Evolutionary conservation across 2,329 filamentous ascomycete species (phyloP).

Genomic region (Calonectria pseudoturangicola): DNA sequence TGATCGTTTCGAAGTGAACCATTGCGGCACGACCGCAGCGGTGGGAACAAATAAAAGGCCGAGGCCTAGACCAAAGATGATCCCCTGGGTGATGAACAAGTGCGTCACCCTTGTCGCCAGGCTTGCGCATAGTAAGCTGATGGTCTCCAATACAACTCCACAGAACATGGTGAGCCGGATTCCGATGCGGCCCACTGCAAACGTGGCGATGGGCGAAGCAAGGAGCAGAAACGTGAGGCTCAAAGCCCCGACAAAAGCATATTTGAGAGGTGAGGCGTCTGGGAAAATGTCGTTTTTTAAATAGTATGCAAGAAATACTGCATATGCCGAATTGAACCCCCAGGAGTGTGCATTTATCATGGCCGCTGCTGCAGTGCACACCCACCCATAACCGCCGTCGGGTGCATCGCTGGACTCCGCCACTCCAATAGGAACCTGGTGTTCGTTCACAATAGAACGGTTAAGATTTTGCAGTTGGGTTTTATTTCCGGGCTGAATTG

Average conservation of each 20-base stretch:
- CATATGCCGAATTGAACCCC: conserved; percentile 77
- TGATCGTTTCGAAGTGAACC: conserved; percentile 81
- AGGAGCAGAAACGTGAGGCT: conserved; percentile 72
- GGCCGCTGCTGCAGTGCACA: conserved; percentile 61
- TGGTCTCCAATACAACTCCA: conserved; percentile 78
- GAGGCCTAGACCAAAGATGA: conserved; percentile 85
- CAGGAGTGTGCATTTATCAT: conserved; percentile 82
- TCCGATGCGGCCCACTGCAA: conserved; percentile 75
- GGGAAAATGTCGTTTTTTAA: conserved; percentile 76
- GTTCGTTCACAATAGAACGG: background rate
- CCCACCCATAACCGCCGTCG: conserved; percentile 76
- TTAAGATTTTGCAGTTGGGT: background rate
- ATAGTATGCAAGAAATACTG: conserved; percentile 75
- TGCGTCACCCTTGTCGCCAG: conserved; percentile 84
- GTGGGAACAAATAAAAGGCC: conserved; percentile 84
- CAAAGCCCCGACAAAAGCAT: conserved; percentile 81
- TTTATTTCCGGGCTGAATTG: background rate
- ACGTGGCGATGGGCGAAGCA: conserved; percentile 80
- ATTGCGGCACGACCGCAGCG: conserved; percentile 82
- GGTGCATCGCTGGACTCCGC: conserved; percentile 60
- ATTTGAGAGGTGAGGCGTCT: conserved; percentile 78
- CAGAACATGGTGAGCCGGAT: conserved; percentile 78
- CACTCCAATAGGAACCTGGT: background rate
- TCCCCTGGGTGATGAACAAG: conserved; percentile 83
- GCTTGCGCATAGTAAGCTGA: conserved; percentile 80